Evolutionary conservation across 2,329 filamentous ascomycete genomes (phyloP), one percentile per base, ranked within the genome.

Genomic region (Claviceps sp.): DNA sequence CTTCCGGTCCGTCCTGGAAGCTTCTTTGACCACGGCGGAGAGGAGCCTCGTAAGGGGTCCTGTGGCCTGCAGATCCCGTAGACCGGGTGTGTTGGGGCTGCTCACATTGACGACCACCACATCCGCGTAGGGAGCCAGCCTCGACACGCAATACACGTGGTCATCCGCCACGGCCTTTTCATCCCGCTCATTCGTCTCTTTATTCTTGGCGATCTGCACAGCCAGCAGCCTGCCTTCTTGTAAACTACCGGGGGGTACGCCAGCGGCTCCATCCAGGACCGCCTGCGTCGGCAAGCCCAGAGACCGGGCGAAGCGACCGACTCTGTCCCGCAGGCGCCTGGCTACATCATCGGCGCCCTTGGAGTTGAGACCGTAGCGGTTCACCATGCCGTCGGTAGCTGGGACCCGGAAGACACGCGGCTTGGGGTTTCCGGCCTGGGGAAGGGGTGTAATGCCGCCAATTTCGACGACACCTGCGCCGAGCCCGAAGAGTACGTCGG

Each of bases 81-180:
- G 76, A 0, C 93, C 91, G 0, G 91, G 91, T 0, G 91, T 97
- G 70, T 98, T 98, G 24, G 93, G 93, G 60, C 87, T 94, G 62
- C 89, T 95, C 48, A 98, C 93, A 62, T 98, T 98, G 63, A 98
- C 93, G 7, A 97, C 91, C n/a, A 98, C 72, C 38, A 98, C 85
- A 62, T 98, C 93, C 11, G 93, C 89, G 64, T 95, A 98, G 49
- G 78, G 84, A 4, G 85, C 93, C 40, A 98, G 72, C 46, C 83
- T 77, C 51, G 85, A 75, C 3, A 96, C 90, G 61, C 91, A 95
- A 67, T 86, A 87, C n/a, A 93, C 86, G 64, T 97, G 96, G 64
- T 84, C 81, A 60, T 85, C 79, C 24, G 78, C 76, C 49, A 97
- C 85, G 37, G 89, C 90, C 43, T 85, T 79, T 55, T 95, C 84